Evolutionary conservation across 176 grass and related monocot genomes (phyloP), one percentile per base, ranked within the genome.

Genomic region (Oryza glumipatula): DNA sequence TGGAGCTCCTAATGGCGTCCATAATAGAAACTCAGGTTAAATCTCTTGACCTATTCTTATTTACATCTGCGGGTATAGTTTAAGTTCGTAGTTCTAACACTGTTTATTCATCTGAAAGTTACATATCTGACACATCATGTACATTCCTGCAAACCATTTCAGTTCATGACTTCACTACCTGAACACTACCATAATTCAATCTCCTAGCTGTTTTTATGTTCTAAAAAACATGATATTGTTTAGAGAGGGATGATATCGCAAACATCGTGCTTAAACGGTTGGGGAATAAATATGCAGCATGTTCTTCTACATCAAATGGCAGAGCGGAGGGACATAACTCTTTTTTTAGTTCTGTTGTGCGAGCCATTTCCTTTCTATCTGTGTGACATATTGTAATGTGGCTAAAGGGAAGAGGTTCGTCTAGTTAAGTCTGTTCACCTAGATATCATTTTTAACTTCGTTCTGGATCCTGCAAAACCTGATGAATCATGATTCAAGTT

Each of bases 1-100:
- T 99, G 83, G 89, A 99, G 79, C 89, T 96, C 72, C 88, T 99
- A n/a, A 87, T 96, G 88, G 88, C 97, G 5, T 96, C 97, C n/a
- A 92, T 99, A 84, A 89, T 94, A 81, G 93, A 96, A 91, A 91
- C 92, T 76, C 97, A 96, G 94, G 97, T 99, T 49, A 35, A 67
- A 28, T 71, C 38, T 17, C 30, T 73, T 68, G 47, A 67, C 72
- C 35, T 7, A 61, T 66, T 48, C 22, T 54, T 80, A 60, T 45
- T 47, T 88, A 7, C 30, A 19, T 45, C 3, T 21, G 21, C 22
- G 35, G 26, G 2, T 54, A 23, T 82, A 65, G 65, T 66, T 51
- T 74, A 15, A 5, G 39, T 74, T 61, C 78, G 19, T 68, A 47
- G 33, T 6, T 67, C 30, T 82, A 82, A 32, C 17, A 0, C 26